Base-by-base conservation (phyloP, 768 basidiomycete genomes). In the Lyophyllum decastes region DNA sequence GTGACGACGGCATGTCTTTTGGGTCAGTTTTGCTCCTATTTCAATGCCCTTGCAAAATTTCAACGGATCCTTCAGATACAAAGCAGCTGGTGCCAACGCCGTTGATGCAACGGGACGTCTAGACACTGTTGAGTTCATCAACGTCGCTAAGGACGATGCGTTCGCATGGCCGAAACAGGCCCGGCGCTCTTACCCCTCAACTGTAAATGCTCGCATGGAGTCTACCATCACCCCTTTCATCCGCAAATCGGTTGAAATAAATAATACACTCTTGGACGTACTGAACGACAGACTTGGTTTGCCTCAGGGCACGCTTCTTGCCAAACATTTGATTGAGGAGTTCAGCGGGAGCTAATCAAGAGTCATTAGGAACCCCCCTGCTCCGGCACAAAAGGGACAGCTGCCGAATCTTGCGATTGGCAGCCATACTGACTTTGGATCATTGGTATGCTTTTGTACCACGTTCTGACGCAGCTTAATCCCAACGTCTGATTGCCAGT, bases 371-470 rank as follows among this genome's bases (percentile, higher is more conserved):
- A 82, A 75, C 27, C 80, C 83, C 0, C 78, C 76, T 0, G 72
- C 66, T 54, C 68, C 70, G 3, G 62, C 61, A 0, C 75, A 54
- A 34, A 71, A 76, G 6, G 77, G 70, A 46, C 72, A 76, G n/a
- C 73, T 76, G 0, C 66, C 88, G 41, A 60, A 25, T 2, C 49
- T 58, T 12, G 52, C 57, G 12, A 45, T 62, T n/a, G 86, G 86
- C 19, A 81, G 83, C 1, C 89, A 90, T 66, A 88, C 87, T 2
- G 88, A 89, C 68, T 89, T 89, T 60, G 87, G 88, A 61, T 85
- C 84, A n/a, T 66, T 89, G 55, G 86, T 87, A 61, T 65, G 81
- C 7, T 11, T n/a, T 7, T 11, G 6, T 17, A 12, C 14, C 14
- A 17, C 35, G 9, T 16, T 38, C 14, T 17, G 35, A 4, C 14